These are phyloP conservation scores for Pholiota conissans DNA, from an alignment of 768 basidiomycete species.

Conservation along the genomic window DNA sequence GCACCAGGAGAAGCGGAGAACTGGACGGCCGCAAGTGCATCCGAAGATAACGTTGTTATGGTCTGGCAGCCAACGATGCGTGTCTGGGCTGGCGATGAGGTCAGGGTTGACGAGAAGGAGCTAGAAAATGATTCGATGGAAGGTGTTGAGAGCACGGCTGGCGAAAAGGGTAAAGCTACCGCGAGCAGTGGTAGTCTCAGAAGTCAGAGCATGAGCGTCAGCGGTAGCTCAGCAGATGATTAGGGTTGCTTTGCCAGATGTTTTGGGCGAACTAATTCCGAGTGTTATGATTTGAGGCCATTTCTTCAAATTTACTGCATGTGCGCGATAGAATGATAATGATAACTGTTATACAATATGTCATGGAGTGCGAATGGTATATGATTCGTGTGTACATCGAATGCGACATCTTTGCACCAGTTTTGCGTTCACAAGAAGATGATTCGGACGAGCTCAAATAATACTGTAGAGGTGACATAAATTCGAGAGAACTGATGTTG, in stretches of 20 bases:
- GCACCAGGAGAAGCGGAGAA: conserved; percentile 79
- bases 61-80: conserved; percentile 97
- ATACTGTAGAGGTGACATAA: conserved; percentile 42
- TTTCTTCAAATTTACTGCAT: background rate
- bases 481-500: background rate
- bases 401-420: background rate
- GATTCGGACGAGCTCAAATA: conserved; percentile 70
- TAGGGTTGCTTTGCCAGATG: conserved; percentile 24
- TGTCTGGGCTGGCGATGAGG: conserved; percentile 89
- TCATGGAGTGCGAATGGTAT: conserved; percentile 3
- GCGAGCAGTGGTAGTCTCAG: conserved; percentile 42
- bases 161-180: conserved; percentile 34
- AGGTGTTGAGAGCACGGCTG: conserved; percentile 54
- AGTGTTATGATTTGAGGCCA: background rate
- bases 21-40: conserved; percentile 86
- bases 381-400: background rate
- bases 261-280: background rate
- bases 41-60: conserved; percentile 97
- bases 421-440: conserved; percentile 50
- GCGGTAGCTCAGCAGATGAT: conserved; percentile 53
- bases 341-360: conserved; percentile 9
- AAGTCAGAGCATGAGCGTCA: conserved; percentile 64
- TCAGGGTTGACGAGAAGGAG: conserved; percentile 82
- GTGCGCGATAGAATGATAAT: conserved; percentile 11
- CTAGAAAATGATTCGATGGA: conserved; percentile 82